These are phyloP conservation scores for Xylaria telfairii DNA, from an alignment of 495 filamentous ascomycete genomes.

Conservation along the genomic window DNA sequence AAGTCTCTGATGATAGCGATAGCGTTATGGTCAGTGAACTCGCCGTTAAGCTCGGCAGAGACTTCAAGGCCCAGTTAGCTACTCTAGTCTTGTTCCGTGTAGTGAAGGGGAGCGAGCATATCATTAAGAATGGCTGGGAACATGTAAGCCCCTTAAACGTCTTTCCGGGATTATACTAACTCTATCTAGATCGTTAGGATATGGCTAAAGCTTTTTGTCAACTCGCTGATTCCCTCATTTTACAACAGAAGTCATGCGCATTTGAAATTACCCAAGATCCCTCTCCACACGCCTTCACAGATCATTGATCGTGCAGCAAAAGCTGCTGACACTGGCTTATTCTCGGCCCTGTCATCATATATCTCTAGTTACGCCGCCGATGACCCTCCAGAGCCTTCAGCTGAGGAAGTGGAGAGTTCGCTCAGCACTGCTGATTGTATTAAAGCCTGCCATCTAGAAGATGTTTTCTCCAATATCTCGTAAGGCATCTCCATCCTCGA, in stretches of 20 bases:
- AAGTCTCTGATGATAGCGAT: constrained; percentile 85
- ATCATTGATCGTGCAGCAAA: constrained; percentile 87
- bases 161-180: constrained; percentile 34
- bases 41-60: constrained; percentile 93
- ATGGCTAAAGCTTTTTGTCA: constrained; percentile 94
- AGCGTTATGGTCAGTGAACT: constrained; percentile 99
- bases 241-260: constrained; percentile 72
- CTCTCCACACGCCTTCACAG: constrained; percentile 88
- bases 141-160: constrained; percentile 61
- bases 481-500: constrained; percentile 48
- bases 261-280: constrained; percentile 81
- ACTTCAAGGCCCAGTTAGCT: constrained; percentile 91
- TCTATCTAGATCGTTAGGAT: constrained; percentile 75
- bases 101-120: constrained; percentile 78
- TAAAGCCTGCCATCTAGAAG: constrained; percentile 82
- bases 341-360: constrained; percentile 93
- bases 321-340: constrained; percentile 77
- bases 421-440: constrained; percentile 94
- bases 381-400: constrained; percentile 95
- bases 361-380: constrained; percentile 98
- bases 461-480: constrained; percentile 85
- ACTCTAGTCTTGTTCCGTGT: constrained; percentile 93
- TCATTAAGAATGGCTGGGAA: constrained; percentile 81
- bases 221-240: constrained; percentile 88
- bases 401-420: constrained; percentile 96